A percentile compares a stretch with the other conserved stretches of the same genome.
phyloP scores from a whole-genome alignment of 441 rosid species.

The Pelargonium australe region DNA sequence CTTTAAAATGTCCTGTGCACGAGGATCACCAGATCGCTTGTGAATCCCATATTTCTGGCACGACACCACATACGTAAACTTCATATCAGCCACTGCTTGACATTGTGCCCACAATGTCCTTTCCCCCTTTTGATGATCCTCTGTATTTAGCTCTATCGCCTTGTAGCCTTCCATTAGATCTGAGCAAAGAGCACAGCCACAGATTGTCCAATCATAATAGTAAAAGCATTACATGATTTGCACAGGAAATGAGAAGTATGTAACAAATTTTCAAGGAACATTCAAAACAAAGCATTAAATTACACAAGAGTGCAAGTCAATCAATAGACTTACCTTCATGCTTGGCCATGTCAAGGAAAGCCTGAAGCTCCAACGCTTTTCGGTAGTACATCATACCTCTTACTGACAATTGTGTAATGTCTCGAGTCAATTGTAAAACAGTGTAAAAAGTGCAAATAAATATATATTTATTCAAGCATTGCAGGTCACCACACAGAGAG shows the following conservation, averaged over 20 bases:
- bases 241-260: conserved; percentile 15
- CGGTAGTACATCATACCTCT: conserved; percentile 99
- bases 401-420: conserved; percentile 43
- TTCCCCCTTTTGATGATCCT: conserved; percentile 64
- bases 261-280: neutral
- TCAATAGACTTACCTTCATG: conserved; percentile 57
- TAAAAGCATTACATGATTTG: conserved; percentile 14
- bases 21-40: conserved; percentile 76
- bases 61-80: conserved; percentile 90
- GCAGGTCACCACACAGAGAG: conserved; percentile 16
- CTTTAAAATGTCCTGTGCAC: conserved; percentile 86
- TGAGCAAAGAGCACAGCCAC: conserved; percentile 26
- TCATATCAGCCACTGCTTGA: conserved; percentile 99
- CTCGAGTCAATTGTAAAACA: conserved; percentile 19
- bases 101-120: conserved; percentile 82
- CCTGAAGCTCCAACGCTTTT: conserved; percentile 97
- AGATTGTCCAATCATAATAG: conserved; percentile 21
- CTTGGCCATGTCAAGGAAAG: conserved; percentile 98
- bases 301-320: neutral
- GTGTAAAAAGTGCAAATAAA: neutral
- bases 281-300: neutral
- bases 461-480: neutral
- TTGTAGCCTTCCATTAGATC: conserved; percentile 98
- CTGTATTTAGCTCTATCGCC: conserved; percentile 72
- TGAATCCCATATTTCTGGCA: conserved; percentile 94